Base-by-base conservation (phyloP, 768 basidiomycete species). In the Mycena filopes region DNA sequence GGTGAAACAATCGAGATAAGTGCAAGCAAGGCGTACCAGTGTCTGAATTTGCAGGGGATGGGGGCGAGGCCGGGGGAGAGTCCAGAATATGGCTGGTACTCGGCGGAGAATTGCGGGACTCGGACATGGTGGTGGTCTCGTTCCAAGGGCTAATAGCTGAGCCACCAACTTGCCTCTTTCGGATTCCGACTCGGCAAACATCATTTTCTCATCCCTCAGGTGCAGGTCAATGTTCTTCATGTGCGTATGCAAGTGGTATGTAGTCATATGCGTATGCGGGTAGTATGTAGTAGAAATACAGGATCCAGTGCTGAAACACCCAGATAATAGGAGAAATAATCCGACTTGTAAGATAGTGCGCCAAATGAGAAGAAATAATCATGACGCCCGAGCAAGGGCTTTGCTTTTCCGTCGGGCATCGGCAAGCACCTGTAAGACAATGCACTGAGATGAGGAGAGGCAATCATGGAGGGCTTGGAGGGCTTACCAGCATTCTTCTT, bases 21-120 rank as follows among this genome's bases (percentile, higher is more conserved):
- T 66, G 16, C 5, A 45, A 18, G 13, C 15, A 9, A 23, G 20
- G 21, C 42, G 26, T 62, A 86, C 85, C 85, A 78, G 79, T 72
- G 55, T 78, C 79, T 51, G 77, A 77, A 65, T 75, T 71, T 66
- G 82, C 82, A 42, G 85, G 82, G 18, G 86, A 86, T 23, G 84
- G 81, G 10, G 86, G 80, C 3, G 77, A 78, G 18, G 76, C 72
- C 10, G 82, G 80, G 11, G 83, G 77, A 20, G 77, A 77, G 11
- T 65, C 57, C 56, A 60, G 69, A 26, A 9, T 26, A 50, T 38
- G 54, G 26, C 21, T 46, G 40, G 43, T n/a, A 38, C 40, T 31
- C 3, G 36, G 62, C 40, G 58, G 47, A 23, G 56, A 25, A n/a
- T 46, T 18, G 26, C 48, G 40, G n/a, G 42, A 21, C 18, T 48